A percentile compares a stretch with the other conserved stretches of the same genome.
Conservation (phyloP, 495 filamentous ascomycete species). For the Penicillium riverlandense region DNA sequence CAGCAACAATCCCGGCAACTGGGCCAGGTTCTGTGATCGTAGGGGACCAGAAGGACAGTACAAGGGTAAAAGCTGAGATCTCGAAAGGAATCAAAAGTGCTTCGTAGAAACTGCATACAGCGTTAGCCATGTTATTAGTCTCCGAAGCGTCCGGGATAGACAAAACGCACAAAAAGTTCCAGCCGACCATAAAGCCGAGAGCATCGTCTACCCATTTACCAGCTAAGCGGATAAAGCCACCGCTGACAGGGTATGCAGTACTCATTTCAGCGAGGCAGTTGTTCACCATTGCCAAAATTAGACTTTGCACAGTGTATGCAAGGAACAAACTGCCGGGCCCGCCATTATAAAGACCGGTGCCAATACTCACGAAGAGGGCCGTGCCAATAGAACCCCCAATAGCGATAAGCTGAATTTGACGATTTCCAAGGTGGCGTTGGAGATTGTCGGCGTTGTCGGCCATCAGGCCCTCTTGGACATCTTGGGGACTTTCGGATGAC, state of each 20-base stretch:
- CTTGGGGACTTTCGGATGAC: slow-evolving; percentile 6
- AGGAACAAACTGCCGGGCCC: slow-evolving; percentile 49
- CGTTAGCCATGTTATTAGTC: background rate
- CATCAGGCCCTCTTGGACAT: slow-evolving; percentile 20
- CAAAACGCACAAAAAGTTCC: slow-evolving; percentile 48
- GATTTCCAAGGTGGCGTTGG: slow-evolving; percentile 27
- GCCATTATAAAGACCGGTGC: slow-evolving; percentile 27
- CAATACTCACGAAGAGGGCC: slow-evolving; percentile 45
- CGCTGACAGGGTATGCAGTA: slow-evolving; percentile 50
- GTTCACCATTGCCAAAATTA: slow-evolving; percentile 28
- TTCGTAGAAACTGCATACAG: slow-evolving; percentile 42
- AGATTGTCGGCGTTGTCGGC: slow-evolving; percentile 19
- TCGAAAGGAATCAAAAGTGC: slow-evolving; percentile 66
- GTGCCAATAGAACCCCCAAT: slow-evolving; percentile 55
- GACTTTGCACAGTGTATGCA: slow-evolving; percentile 26
- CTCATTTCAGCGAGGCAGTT: slow-evolving; percentile 41
- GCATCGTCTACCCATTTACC: slow-evolving; percentile 45
- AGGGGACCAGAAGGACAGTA: slow-evolving; percentile 60
- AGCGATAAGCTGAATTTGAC: slow-evolving; percentile 51
- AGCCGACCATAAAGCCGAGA: slow-evolving; percentile 48
- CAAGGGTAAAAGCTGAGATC: slow-evolving; percentile 61
- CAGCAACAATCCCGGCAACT: slow-evolving; percentile 46
- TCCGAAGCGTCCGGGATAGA: background rate
- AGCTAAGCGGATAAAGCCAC: slow-evolving; percentile 41
- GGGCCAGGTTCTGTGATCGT: slow-evolving; percentile 42